Percentiles rank a stretch among this genome's conserved stretches.
These are phyloP conservation scores for Umbilicus rupestris DNA, from an alignment of 164 flowering plant species.

Conservation along the genomic window DNA sequence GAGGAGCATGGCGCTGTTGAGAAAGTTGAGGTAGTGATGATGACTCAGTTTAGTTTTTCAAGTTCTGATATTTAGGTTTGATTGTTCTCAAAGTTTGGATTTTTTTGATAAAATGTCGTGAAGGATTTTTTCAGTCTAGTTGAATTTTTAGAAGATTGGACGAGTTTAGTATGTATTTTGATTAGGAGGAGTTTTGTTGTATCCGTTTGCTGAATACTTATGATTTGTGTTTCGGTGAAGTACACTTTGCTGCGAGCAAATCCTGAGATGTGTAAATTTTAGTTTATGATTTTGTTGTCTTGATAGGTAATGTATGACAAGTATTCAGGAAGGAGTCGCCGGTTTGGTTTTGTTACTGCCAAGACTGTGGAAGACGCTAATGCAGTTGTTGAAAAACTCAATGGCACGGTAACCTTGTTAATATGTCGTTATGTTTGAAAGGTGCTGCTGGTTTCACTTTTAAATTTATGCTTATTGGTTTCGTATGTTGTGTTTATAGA, in stretches of 20 bases:
- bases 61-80: background rate
- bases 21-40: slow-evolving; percentile 62
- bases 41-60: background rate
- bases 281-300: background rate
- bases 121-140: too few species aligned
- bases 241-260: background rate
- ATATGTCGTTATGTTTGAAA: background rate
- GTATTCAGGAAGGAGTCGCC: slow-evolving; percentile 76
- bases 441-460: background rate
- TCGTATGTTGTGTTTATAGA: slow-evolving; percentile 22
- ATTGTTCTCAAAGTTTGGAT: background rate
- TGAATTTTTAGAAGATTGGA: too few species aligned
- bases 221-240: background rate
- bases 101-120: background rate
- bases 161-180: too few species aligned
- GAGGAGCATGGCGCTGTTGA: slow-evolving; percentile 80
- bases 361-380: slow-evolving; percentile 85
- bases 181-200: too few species aligned
- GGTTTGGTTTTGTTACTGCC: slow-evolving; percentile 89
- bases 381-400: slow-evolving; percentile 73
- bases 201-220: background rate
- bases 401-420: slow-evolving; percentile 54
- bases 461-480: background rate
- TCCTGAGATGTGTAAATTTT: background rate
- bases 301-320: slow-evolving; percentile 89